Percentiles rank a stretch among this genome's conserved stretches.
Evolutionary conservation across 2,329 filamentous ascomycete species (phyloP).

Genomic region (Hymenoscyphus fraxineus): DNA sequence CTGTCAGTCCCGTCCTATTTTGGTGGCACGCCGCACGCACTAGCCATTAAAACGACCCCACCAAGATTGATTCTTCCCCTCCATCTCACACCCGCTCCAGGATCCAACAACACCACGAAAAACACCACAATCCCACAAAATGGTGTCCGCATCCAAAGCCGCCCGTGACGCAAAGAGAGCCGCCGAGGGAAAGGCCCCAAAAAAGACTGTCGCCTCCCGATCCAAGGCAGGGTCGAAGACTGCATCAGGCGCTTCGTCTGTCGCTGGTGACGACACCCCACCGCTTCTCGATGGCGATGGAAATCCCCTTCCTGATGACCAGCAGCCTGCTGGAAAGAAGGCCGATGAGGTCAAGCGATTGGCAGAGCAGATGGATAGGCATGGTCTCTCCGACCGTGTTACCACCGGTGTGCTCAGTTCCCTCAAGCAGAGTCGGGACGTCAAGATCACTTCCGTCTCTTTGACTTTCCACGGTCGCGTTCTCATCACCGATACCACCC

Average conservation of each 20-base stretch:
- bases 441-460: slow-evolving; percentile 92
- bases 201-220: slow-evolving; percentile 68
- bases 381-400: slow-evolving; percentile 94
- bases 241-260: slow-evolving; percentile 60
- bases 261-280: slow-evolving; percentile 64
- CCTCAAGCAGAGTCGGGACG: slow-evolving; percentile 78
- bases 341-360: slow-evolving; percentile 81
- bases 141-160: slow-evolving; percentile 68
- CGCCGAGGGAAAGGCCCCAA: slow-evolving; percentile 68
- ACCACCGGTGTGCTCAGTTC: slow-evolving; percentile 96
- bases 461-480: slow-evolving; percentile 98
- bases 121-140: slow-evolving; percentile 38
- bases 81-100: slow-evolving; percentile 11
- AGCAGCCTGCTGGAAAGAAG: slow-evolving; percentile 68
- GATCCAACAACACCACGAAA: slow-evolving; percentile 14
- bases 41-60: slow-evolving; percentile 9
- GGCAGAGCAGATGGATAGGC: slow-evolving; percentile 88
- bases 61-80: slow-evolving; percentile 16
- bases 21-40: not conserved
- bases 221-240: slow-evolving; percentile 66
- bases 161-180: slow-evolving; percentile 70
- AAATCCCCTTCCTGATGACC: slow-evolving; percentile 48
- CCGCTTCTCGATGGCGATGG: slow-evolving; percentile 62
- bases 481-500: slow-evolving; percentile 85
- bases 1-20: not conserved